Evolutionary conservation across 371 early-diverging fungal genomes (phyloP).

Genomic region (Rhizopus arrhizus): DNA sequence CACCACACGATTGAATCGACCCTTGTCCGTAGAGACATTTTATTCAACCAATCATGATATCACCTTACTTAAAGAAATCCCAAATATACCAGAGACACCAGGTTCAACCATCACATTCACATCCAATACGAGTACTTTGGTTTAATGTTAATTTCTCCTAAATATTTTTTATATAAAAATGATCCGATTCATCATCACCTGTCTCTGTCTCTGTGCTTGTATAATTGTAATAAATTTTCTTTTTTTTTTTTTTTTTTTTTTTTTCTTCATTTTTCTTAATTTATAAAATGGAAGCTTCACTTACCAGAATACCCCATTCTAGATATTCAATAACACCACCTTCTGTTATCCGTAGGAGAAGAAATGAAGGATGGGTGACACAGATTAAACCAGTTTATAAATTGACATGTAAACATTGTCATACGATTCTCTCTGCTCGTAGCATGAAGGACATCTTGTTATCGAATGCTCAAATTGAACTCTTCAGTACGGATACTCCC

Average conservation of each 20-base stretch:
- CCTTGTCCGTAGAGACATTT: neutral
- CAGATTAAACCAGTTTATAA: slow-evolving; percentile 46
- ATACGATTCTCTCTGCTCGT: slow-evolving; percentile 65
- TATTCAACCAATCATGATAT: no score
- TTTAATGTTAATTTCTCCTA: slow-evolving; percentile 1
- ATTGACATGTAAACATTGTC: slow-evolving; percentile 43
- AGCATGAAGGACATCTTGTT: slow-evolving; percentile 91
- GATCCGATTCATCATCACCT: no score
- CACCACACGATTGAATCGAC: slow-evolving; percentile 8
- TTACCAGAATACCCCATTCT: slow-evolving; percentile 20
- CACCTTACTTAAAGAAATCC: no score
- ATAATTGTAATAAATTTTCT: no score
- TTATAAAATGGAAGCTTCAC: slow-evolving; percentile 21
- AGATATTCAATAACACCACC: slow-evolving; percentile 20
- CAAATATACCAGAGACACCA: slow-evolving; percentile 31
- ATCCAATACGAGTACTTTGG: slow-evolving; percentile 39
- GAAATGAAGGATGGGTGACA: slow-evolving; percentile 18
- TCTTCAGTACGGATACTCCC: slow-evolving; percentile 87
- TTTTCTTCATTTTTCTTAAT: slow-evolving; percentile 1
- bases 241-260: neutral
- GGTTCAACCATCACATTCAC: slow-evolving; percentile 44
- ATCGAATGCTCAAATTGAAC: slow-evolving; percentile 85
- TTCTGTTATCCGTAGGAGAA: slow-evolving; percentile 19
- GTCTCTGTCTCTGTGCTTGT: no score
- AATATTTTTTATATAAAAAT: neutral